Evolutionary conservation across 2,329 filamentous ascomycete species (phyloP).

Genomic region (Dothistroma pini): DNA sequence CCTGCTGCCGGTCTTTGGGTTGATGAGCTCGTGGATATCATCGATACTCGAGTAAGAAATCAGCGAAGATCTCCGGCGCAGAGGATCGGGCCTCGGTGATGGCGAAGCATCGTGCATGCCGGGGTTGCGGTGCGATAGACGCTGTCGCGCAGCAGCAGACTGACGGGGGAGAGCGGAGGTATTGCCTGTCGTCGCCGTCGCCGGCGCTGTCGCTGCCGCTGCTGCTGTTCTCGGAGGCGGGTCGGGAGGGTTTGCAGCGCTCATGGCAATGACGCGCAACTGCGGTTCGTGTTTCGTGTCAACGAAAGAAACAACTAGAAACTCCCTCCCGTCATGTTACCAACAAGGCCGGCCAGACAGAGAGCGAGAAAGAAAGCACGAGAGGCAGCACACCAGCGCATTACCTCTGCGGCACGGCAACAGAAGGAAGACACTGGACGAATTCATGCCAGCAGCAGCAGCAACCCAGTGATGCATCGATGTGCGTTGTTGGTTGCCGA

Average conservation of each 20-base stretch:
- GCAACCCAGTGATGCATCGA: too few relatives aligned
- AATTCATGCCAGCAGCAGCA: neutral
- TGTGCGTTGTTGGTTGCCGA: too few relatives aligned
- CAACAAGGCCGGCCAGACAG: neutral
- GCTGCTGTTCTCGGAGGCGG: conserved; percentile 3
- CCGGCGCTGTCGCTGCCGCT: neutral
- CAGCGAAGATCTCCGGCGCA: conserved; percentile 64
- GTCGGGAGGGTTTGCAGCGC: neutral
- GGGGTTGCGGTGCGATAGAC: conserved; percentile 18
- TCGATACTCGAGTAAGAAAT: conserved; percentile 72
- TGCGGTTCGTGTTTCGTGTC: neutral
- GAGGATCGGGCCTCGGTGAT: conserved; percentile 24
- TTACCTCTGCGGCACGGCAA: neutral
- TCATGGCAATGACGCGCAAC: neutral
- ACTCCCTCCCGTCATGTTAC: neutral
- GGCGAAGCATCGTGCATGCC: conserved; percentile 19
- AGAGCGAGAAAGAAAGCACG: neutral
- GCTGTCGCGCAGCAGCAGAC: conserved; percentile 21
- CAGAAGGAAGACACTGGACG: neutral
- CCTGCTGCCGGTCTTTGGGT: conserved; percentile 40
- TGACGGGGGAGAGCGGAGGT: conserved; percentile 8
- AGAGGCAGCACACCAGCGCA: neutral
- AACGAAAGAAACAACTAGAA: neutral
- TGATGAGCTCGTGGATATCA: conserved; percentile 68
- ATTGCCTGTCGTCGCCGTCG: conserved; percentile 3